Evolutionary conservation across 1,284 basidiomycete species (phyloP).

Genomic region (Rhodotorula sp.): DNA sequence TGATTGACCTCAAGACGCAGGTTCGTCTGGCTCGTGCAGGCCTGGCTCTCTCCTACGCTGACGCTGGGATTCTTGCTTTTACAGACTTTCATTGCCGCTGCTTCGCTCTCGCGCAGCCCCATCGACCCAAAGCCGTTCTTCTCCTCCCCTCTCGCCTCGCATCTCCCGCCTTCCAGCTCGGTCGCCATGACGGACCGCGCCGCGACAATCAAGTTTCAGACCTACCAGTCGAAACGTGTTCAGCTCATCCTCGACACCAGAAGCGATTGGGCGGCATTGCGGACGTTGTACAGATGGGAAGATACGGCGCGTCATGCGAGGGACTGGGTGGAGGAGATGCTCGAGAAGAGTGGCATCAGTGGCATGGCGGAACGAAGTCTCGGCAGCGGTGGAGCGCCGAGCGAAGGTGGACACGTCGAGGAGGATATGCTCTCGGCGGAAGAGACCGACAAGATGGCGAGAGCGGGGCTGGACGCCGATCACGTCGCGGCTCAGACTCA

Average conservation of each 20-base stretch:
- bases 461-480: not conserved
- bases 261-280: slow-evolving; percentile 10
- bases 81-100: slow-evolving; percentile 21
- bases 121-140: not conserved
- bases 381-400: not conserved
- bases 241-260: not conserved
- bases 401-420: not conserved
- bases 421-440: not conserved
- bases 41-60: not conserved
- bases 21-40: not conserved
- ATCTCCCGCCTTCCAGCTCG: slow-evolving; percentile 2
- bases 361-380: too few relatives aligned
- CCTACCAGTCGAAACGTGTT: not conserved
- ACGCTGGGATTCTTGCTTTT: not conserved
- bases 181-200: slow-evolving; percentile 8
- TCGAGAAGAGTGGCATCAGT: not conserved
- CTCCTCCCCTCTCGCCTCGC: not conserved
- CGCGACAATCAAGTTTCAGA: not conserved
- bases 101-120: slow-evolving; percentile 1
- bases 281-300: slow-evolving; percentile 17
- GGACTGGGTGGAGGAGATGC: slow-evolving; percentile 10
- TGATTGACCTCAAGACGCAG: slow-evolving; percentile 27
- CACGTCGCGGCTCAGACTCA: not conserved
- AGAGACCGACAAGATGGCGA: not conserved
- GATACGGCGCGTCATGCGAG: not conserved